Evolutionary conservation across 163 green algal genomes (phyloP).

Genomic region (Chlamydomonas reinhardtii): DNA sequence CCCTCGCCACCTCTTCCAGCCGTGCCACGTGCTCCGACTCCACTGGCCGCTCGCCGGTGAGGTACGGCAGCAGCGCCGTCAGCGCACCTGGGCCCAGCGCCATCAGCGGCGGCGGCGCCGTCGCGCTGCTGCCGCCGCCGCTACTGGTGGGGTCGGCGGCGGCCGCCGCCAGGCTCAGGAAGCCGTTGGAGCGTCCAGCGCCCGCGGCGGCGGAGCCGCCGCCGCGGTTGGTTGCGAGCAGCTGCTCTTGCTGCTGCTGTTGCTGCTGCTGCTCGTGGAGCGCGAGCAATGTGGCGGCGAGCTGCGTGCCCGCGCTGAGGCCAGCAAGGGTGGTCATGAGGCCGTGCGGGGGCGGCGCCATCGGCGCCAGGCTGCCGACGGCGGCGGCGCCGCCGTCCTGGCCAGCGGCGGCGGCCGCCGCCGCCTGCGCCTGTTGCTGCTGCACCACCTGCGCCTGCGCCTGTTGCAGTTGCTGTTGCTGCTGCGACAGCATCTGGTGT

Average conservation of each 20-base stretch:
- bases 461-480: neutral
- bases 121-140: neutral
- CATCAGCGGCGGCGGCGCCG: neutral
- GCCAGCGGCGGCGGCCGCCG: no score
- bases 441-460: no score
- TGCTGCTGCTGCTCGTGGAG: constrained; percentile 38
- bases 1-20: constrained; percentile 41
- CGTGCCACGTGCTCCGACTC: constrained; percentile 39
- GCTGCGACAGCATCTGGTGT: neutral
- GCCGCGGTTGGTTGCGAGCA: neutral
- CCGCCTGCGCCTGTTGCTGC: neutral
- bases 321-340: constrained; percentile 29
- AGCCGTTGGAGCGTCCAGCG: no score
- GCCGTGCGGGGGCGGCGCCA: neutral
- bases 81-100: neutral
- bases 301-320: constrained; percentile 29
- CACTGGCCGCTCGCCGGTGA: neutral
- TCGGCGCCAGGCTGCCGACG: no score
- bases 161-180: no score
- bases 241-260: neutral
- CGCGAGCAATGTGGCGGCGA: constrained; percentile 26
- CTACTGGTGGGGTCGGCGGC: neutral
- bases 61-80: neutral
- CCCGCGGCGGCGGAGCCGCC: neutral
- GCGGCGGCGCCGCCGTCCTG: no score